A percentile compares a stretch with the other conserved stretches of the same genome.
phyloP scores from a whole-genome alignment of 371 early-diverging fungal species.

The Choanephora cucurbitarum region DNA sequence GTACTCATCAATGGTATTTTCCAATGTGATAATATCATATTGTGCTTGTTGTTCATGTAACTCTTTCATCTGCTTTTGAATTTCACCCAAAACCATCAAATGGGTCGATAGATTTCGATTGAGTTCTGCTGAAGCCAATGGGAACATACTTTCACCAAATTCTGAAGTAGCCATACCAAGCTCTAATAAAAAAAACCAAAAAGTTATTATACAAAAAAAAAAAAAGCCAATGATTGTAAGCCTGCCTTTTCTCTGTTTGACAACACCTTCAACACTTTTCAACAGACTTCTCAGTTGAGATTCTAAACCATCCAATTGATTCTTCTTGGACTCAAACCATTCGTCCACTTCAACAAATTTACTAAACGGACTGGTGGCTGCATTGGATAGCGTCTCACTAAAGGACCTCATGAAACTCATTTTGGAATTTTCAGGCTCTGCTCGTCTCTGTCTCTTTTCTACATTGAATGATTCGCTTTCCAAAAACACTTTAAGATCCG shows the following conservation, averaged over 20 bases:
- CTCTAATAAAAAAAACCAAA: no score
- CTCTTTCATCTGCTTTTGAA: conserved; percentile 79
- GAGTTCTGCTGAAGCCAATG: conserved; percentile 75
- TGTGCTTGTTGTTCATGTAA: conserved; percentile 75
- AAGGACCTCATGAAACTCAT: conserved; percentile 48
- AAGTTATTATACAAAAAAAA: no score
- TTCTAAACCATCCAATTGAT: conserved; percentile 82
- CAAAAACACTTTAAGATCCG: conserved; percentile 83
- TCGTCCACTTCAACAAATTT: conserved; percentile 55
- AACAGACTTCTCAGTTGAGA: conserved; percentile 79
- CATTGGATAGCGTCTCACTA: conserved; percentile 49
- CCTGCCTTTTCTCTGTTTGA: conserved; percentile 77
- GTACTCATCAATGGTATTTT: conserved; percentile 85
- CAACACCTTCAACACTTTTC: conserved; percentile 80
- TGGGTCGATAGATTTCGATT: conserved; percentile 66
- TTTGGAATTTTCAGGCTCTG: conserved; percentile 47
- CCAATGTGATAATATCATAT: conserved; percentile 72
- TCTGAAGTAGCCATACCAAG: conserved; percentile 75
- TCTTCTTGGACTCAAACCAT: conserved; percentile 81
- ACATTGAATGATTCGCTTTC: conserved; percentile 85
- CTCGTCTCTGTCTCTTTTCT: conserved; percentile 55
- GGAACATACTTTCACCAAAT: conserved; percentile 82
- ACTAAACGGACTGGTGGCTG: conserved; percentile 46
- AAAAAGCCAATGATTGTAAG: no score
- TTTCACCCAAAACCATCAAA: conserved; percentile 66